Percentiles rank a stretch among this genome's conserved stretches.
Evolutionary conservation across 192 early-diverging fungal genomes (phyloP).

Genomic region (Mortierella claussenii): DNA sequence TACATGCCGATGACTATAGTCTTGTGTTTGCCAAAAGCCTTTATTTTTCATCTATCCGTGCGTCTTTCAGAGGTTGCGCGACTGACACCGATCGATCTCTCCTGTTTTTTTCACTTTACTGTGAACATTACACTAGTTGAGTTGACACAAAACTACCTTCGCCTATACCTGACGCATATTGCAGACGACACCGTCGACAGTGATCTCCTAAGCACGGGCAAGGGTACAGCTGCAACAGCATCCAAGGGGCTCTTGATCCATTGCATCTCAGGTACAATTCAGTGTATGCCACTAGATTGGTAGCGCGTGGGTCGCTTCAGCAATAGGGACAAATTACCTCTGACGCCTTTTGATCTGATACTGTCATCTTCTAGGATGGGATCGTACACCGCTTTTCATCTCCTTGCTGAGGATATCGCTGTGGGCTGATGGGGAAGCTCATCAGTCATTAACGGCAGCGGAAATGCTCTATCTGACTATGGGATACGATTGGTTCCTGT

Average conservation of each 20-base stretch:
- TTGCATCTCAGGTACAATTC: slow-evolving; percentile 40
- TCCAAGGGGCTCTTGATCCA: slow-evolving; percentile 36
- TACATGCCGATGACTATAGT: no score
- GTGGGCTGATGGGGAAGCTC: slow-evolving; percentile 51
- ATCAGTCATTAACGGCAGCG: slow-evolving; percentile 49
- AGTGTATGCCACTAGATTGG: no score
- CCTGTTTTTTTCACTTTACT: neutral
- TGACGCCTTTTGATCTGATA: no score
- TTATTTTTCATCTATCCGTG: neutral
- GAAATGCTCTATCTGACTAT: slow-evolving; percentile 53
- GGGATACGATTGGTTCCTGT: slow-evolving; percentile 54
- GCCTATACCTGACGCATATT: slow-evolving; percentile 46
- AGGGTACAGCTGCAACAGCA: neutral
- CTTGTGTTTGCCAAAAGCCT: no score
- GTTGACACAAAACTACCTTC: slow-evolving; percentile 51
- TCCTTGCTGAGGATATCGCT: slow-evolving; percentile 46
- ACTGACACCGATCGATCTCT: neutral
- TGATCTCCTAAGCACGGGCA: neutral
- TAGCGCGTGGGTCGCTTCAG: no score
- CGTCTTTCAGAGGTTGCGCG: no score
- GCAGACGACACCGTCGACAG: slow-evolving; percentile 32
- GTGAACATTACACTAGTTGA: slow-evolving; percentile 32
- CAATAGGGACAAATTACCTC: no score
- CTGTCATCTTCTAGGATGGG: no score
- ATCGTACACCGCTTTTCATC: slow-evolving; percentile 51